Base-by-base conservation (phyloP, 352 stramenopile species). In the Globisporangium ultimum region DNA sequence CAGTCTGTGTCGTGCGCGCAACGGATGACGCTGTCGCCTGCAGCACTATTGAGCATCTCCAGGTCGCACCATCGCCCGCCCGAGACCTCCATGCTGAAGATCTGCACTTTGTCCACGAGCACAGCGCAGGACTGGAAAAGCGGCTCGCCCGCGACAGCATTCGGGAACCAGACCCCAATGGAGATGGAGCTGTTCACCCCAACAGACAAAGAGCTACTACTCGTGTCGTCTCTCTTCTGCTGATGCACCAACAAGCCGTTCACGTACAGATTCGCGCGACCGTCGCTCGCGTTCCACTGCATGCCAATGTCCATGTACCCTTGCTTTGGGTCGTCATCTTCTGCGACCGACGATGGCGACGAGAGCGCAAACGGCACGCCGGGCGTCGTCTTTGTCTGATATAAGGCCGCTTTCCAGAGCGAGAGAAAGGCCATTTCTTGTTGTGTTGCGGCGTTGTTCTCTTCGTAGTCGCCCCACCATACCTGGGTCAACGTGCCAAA, bases 91-190 rank as follows among this genome's bases (percentile, higher is more conserved):
- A 77, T 53, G n/a, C 85, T 72, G 28, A 89, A 84, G 0, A 91
- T 58, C 21, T 76, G 65, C 0, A 89, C 77, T 40, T 76, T 36
- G 43, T 83, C 77, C 0, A 91, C 65, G 1, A 77, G 62, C 1
- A 81, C 76, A 7, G 66, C 48, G 38, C 81, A 91, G 0, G 73
- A 74, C 1, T 60, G 58, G 46, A 91, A 91, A 9, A 76, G 57
- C 2, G 81, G 81, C 22, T 84, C 64, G 0, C 81, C 81, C 9
- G 81, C 78, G 9, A 78, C 67, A 9, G 78, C 76, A 46, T 91
- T 89, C 1, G 81, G 81, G 52, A 91, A 86, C 78, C 78, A 91
- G 3, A 89, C 74, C 24, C 80, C 78, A 8, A 89, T 62, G 0
- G 78, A 81, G 8, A 91, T 53, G 0, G 68, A 41, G 55, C 53